Evolutionary conservation across 2,329 filamentous ascomycete species (phyloP).

Genomic region (Diaporthe vexans): DNA sequence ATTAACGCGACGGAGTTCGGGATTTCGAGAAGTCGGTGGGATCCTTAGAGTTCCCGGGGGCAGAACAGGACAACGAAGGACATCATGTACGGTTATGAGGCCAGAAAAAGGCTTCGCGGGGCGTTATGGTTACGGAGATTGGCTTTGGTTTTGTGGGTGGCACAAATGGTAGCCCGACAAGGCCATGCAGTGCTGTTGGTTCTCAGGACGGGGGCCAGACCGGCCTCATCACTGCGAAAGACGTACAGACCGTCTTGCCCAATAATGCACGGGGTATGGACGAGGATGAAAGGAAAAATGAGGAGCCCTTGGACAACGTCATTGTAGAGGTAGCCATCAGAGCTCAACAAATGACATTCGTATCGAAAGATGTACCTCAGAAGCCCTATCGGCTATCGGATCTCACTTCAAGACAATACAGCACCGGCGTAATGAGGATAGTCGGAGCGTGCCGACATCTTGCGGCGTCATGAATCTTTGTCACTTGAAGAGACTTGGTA

Average conservation of each 20-base stretch:
- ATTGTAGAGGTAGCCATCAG: neutral
- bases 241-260: neutral
- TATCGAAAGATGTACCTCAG: neutral
- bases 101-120: slow-evolving; percentile 16
- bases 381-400: neutral
- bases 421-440: neutral
- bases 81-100: neutral
- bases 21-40: slow-evolving; percentile 30
- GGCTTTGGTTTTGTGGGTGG: neutral
- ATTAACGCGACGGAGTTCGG: slow-evolving; percentile 30
- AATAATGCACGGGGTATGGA: neutral
- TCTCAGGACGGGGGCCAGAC: neutral
- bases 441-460: neutral
- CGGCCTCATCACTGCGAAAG: neutral
- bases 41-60: neutral
- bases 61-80: slow-evolving; percentile 13
- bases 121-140: slow-evolving; percentile 7
- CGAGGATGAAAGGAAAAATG: neutral
- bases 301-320: neutral
- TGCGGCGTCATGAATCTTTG: neutral
- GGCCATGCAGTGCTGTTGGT: neutral
- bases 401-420: neutral
- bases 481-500: neutral
- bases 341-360: neutral
- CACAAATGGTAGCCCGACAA: neutral